Evolutionary conservation across 225 moss, liverwort and hornwort species (phyloP), one percentile per base, ranked within the genome.

Genomic region (Sphagnum tenellum): DNA sequence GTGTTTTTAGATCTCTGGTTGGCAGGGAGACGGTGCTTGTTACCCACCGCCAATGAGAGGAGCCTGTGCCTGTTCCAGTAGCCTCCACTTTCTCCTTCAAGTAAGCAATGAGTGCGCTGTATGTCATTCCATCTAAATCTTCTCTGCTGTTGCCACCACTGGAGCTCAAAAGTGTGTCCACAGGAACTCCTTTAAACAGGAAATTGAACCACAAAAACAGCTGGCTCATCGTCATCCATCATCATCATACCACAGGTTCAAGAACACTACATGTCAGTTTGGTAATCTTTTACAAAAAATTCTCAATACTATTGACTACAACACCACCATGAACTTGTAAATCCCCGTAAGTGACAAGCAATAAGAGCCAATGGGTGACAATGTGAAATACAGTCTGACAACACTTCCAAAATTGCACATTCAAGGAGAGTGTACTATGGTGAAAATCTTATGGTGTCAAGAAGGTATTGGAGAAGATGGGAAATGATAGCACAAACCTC

Each of bases 151-250:
- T 62, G 62, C 63, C 62, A 51, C 67, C 60, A 49, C 67, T 76
- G 8, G 78, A 73, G 63, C 72, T 70, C 66, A 70, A 73, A 29
- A 29, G 29, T 1, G 1, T 29, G 29, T 29, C 29, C 1, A 29
- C 29, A 62, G 88, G 91, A 47, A 87, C 90, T 64, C 88, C 91
- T 45, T 80, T 81, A 51, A 88, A 91, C 12, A 75, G 75, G 29
- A 86, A 55, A 55, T 91, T 88, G 73, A 91, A 91, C 72, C 78
- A 51, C 69, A 78, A 72, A 67, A 91, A 91, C 46, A 91, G 78
- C 84, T 89, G 77, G 29, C 29, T 29, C 29, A 29, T 29, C 29
- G 29, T 29, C 29, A 29, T 29, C 29, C 29, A 29, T 29, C 29
- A 29, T 29, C 29, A 29, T 29, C 29, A 29, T 29, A 29, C 29